Base-by-base conservation (phyloP, 495 filamentous ascomycete genomes). In the Penicillium crystallinum region DNA sequence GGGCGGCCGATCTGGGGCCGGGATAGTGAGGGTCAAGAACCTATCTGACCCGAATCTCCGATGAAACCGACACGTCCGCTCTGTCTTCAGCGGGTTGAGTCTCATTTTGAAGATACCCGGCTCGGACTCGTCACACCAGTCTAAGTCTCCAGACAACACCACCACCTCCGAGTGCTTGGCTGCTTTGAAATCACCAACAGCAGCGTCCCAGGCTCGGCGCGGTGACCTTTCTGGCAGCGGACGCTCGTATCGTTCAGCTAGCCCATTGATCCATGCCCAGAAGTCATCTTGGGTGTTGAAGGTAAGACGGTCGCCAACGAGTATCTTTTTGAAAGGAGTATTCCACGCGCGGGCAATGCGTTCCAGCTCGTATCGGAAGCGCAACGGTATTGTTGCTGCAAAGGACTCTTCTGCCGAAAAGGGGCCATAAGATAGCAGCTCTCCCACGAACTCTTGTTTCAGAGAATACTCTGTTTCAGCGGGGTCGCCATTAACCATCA, bases 31-130 rank as follows among this genome's bases (percentile, higher is more conserved):
- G 22, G 70, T 65, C 17, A 74, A 57, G 52, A 78, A 79, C 6
- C 76, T 57, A 62, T 77, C 76, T 17, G 72, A 70, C 8, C 76
- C 77, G 49, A 76, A 78, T 27, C 72, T 68, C 14, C 77, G 68
- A 35, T 72, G 69, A 19, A 80, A 72, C 4, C 75, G 73, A 60
- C 75, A 76, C 19, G 73, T 71, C 25, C 60, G 30, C 17, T 79
- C 76, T 4, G 66, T 46, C 43, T 70, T 76, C 14, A 79, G 54
- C 3, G 77, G 69, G 17, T 71, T 70, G 33, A 78, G 54, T 4
- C 39, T 67, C 22, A 78, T 45, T 33, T 71, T 68, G n/a, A 77
- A 63, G 4, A 78, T 60, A 3, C 70, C 71, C 14, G 57, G 55
- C 46, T 73, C 66, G 6, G 54, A 49, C 33, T 68, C 53, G 6